Evolutionary conservation across 2,329 filamentous ascomycete species (phyloP).

Genomic region (Pyrenophora teres): DNA sequence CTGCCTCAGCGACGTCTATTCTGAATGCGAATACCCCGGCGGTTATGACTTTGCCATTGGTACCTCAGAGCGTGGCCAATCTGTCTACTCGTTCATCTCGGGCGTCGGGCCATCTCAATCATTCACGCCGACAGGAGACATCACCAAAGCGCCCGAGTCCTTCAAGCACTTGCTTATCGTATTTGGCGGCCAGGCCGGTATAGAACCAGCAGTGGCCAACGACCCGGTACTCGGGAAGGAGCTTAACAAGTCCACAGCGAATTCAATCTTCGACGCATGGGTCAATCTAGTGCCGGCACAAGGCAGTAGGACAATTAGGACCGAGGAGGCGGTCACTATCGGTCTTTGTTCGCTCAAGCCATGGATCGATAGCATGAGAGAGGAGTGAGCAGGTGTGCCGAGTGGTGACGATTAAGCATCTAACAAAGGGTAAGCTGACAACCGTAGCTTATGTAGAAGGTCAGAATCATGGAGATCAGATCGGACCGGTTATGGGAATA

Average conservation of each 20-base stretch:
- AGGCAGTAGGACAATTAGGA: slow-evolving; percentile 79
- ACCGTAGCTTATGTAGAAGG: no score
- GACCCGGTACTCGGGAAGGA: slow-evolving; percentile 65
- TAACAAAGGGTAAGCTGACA: no score
- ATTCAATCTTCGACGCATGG: slow-evolving; percentile 81
- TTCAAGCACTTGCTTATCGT: slow-evolving; percentile 78
- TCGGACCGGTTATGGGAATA: no score
- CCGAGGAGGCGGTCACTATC: slow-evolving; percentile 82
- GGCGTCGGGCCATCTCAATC: slow-evolving; percentile 1
- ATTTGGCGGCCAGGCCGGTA: slow-evolving; percentile 78
- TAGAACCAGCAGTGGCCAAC: slow-evolving; percentile 73
- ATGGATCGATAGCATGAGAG: slow-evolving; percentile 35
- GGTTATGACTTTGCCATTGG: slow-evolving; percentile 85
- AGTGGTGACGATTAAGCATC: no score
- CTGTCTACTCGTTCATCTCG: slow-evolving; percentile 48
- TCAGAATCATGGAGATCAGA: no score
- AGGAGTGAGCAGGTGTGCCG: background rate
- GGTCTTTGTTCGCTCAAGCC: slow-evolving; percentile 70
- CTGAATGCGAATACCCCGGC: slow-evolving; percentile 72
- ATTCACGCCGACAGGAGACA: background rate
- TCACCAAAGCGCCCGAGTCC: slow-evolving; percentile 35
- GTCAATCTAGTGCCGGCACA: slow-evolving; percentile 80
- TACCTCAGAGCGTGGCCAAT: slow-evolving; percentile 75
- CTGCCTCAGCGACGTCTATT: slow-evolving; percentile 74
- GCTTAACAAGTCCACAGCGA: slow-evolving; percentile 66